These are phyloP conservation scores for Agrocybe praecox DNA, from an alignment of 768 basidiomycete species.

Conservation along the genomic window DNA sequence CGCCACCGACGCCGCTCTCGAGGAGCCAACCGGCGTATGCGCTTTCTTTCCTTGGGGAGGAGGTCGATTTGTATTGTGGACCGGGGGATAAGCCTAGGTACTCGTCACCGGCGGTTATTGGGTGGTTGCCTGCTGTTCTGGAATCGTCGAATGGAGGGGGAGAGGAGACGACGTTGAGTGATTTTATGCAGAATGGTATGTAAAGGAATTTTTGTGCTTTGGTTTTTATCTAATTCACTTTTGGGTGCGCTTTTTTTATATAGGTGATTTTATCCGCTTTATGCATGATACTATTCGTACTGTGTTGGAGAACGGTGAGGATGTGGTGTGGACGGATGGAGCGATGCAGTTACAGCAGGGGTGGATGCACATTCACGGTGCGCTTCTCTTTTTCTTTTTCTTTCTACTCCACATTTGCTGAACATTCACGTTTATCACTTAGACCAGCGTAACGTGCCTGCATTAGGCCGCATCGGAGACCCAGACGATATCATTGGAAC, in stretches of 20 bases:
- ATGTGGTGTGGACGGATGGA: slow-evolving; percentile 66
- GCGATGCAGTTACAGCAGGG: slow-evolving; percentile 69
- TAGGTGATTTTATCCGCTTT: slow-evolving; percentile 61
- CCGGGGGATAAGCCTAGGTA: neutral
- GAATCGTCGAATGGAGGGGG: neutral
- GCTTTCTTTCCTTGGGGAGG: slow-evolving; percentile 56
- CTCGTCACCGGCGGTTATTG: slow-evolving; percentile 60
- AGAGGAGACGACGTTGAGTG: slow-evolving; percentile 50
- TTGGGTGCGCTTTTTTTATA: neutral
- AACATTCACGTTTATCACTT: neutral
- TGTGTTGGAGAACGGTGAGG: slow-evolving; percentile 56
- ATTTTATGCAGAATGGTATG: slow-evolving; percentile 76
- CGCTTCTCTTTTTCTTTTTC: slow-evolving; percentile 3
- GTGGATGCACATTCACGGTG: slow-evolving; percentile 87
- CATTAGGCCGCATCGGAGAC: slow-evolving; percentile 75
- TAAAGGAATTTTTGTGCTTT: too few relatives aligned
- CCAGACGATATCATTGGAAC: slow-evolving; percentile 84
- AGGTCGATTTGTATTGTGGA: slow-evolving; percentile 43
- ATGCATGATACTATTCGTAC: slow-evolving; percentile 62
- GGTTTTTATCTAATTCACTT: neutral
- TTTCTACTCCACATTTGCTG: neutral
- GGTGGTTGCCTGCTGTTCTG: slow-evolving; percentile 64
- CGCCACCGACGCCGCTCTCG: slow-evolving; percentile 53
- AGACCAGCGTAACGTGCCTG: slow-evolving; percentile 79
- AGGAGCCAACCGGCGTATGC: slow-evolving; percentile 54